Conservation (phyloP, 1,284 basidiomycete species). For the Ceratobasidium papillatum region DNA sequence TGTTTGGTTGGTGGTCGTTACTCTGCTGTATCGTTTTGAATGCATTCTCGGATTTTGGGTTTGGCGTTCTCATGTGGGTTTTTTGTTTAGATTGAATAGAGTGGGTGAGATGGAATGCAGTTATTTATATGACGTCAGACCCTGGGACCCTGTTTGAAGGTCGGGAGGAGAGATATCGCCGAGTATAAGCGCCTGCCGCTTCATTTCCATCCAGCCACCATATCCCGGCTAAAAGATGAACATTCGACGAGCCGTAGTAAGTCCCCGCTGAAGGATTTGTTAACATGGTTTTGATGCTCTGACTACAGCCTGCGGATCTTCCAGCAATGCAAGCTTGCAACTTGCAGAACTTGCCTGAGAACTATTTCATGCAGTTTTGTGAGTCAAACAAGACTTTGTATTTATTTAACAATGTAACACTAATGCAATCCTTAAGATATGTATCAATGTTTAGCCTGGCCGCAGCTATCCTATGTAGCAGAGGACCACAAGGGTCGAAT, state of each 20-base stretch:
- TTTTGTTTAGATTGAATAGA: not conserved
- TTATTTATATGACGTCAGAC: not conserved
- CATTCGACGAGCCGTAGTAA: slow-evolving; percentile 44
- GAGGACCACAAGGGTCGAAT: slow-evolving; percentile 89
- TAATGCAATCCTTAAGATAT: slow-evolving; percentile 73
- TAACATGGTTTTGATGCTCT: not conserved
- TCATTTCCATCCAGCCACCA: not conserved
- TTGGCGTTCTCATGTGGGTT: not conserved
- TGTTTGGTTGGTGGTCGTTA: slow-evolving; percentile 4
- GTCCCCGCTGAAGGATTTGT: not conserved
- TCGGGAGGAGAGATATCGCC: slow-evolving; percentile 10
- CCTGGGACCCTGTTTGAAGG: not conserved
- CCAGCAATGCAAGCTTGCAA: slow-evolving; percentile 93
- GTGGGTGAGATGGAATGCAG: not conserved
- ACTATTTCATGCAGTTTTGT: slow-evolving; percentile 92
- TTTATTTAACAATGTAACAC: not conserved
- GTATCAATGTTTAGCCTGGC: slow-evolving; percentile 91
- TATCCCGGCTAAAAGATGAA: slow-evolving; percentile 36
- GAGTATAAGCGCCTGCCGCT: slow-evolving; percentile 1
- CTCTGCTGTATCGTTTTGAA: slow-evolving; percentile 40
- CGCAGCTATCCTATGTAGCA: slow-evolving; percentile 93
- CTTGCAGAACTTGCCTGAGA: slow-evolving; percentile 86
- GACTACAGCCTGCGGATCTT: slow-evolving; percentile 63
- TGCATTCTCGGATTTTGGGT: slow-evolving; percentile 6
- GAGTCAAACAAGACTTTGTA: slow-evolving; percentile 51